These are phyloP conservation scores for Thermomucor indicae-seudaticae DNA, from an alignment of 371 early-diverging fungal species.

Conservation along the genomic window DNA sequence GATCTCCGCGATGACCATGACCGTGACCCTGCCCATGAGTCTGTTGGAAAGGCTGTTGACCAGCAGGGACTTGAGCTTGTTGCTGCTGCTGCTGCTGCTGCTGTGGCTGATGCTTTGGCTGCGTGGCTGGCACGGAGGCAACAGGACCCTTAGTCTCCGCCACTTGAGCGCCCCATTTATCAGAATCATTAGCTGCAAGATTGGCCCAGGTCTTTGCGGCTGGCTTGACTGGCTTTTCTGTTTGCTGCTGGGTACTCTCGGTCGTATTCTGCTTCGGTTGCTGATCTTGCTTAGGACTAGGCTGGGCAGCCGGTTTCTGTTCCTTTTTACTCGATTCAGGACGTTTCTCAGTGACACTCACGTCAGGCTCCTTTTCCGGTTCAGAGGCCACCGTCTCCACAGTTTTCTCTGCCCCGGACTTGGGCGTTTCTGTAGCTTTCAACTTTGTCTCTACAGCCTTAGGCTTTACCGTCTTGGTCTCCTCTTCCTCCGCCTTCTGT, in stretches of 20 bases:
- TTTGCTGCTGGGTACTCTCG: conserved; percentile 30
- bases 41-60: neutral
- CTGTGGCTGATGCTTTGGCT: conserved; percentile 5
- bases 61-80: conserved; percentile 1
- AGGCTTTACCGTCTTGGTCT: neutral
- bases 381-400: neutral
- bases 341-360: neutral
- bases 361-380: neutral
- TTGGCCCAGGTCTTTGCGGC: conserved; percentile 44
- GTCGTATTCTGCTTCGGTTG: conserved; percentile 27
- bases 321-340: conserved; percentile 17
- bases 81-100: conserved; percentile 2
- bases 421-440: neutral
- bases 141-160: conserved; percentile 27
- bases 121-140: conserved; percentile 6
- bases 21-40: conserved; percentile 6
- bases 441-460: neutral
- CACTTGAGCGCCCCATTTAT: conserved; percentile 33
- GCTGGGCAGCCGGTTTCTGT: neutral
- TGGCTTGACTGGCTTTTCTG: conserved; percentile 8
- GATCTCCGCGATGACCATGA: conserved; percentile 4
- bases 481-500: neutral
- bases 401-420: neutral
- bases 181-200: conserved; percentile 32
- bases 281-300: neutral